Conservation (phyloP, 345 rosid genomes). For the Streptanthus diversifolius region DNA sequence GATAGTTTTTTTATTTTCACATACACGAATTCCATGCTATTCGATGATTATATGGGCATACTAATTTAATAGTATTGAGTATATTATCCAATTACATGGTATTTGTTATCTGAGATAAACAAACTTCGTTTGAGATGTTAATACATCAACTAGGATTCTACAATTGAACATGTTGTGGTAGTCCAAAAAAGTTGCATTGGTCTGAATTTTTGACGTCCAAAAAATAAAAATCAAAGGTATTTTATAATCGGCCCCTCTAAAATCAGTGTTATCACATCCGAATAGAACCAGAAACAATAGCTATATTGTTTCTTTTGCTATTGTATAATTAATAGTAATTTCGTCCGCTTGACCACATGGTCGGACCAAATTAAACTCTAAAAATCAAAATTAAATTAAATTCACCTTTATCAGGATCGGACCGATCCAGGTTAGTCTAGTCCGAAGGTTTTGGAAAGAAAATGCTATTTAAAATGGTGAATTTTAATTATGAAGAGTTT, state of each 20-base stretch:
- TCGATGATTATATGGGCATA: neutral
- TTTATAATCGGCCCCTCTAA: neutral
- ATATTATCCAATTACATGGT: neutral
- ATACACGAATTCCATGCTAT: neutral
- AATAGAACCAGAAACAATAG: neutral
- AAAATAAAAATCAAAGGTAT: neutral
- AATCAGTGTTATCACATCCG: conserved; percentile 9
- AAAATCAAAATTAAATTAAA: neutral
- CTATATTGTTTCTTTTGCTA: neutral
- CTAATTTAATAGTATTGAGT: neutral
- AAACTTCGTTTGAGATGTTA: neutral
- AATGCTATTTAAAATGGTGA: neutral
- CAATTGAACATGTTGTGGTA: neutral
- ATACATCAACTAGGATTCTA: neutral
- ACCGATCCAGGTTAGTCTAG: conserved; percentile 14
- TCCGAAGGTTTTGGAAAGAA: conserved; percentile 21
- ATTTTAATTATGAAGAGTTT: neutral
- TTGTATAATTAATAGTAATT: neutral
- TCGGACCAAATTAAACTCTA: neutral
- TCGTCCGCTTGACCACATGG: neutral
- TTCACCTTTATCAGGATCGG: neutral
- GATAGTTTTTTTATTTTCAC: neutral
- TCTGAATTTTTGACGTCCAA: neutral
- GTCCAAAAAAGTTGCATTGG: neutral
- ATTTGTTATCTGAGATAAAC: neutral